Percentiles rank a stretch among this genome's conserved stretches.
Evolutionary conservation across 441 rosid species (phyloP).

Genomic region (Adansonia grandidieri): DNA sequence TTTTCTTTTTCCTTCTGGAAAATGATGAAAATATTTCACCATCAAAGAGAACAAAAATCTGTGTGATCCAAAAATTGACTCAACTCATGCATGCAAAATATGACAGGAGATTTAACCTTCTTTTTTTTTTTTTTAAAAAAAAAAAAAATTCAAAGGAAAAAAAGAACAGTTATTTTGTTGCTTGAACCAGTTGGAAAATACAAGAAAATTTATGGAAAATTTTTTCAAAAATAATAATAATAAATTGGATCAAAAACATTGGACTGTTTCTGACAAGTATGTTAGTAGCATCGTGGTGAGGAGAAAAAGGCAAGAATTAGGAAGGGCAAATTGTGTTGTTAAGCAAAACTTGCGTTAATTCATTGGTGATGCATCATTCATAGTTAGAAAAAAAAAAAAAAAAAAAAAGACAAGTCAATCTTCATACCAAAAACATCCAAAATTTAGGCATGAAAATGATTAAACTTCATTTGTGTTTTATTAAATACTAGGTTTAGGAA

Average conservation of each 20-base stretch:
- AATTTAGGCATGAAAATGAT: neutral
- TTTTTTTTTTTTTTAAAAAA: neutral
- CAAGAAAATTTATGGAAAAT: neutral
- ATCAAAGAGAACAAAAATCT: neutral
- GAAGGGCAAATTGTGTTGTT: conserved; percentile 32
- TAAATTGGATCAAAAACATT: conserved; percentile 32
- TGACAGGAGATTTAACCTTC: neutral
- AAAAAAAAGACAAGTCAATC: conserved; percentile 1
- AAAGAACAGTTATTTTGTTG: neutral
- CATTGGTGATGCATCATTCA: conserved; percentile 31
- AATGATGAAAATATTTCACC: neutral
- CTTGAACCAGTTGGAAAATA: neutral
- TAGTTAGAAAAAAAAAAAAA: neutral
- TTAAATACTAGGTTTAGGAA: neutral
- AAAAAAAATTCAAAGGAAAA: neutral
- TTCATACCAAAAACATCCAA: conserved; percentile 25
- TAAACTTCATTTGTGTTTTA: no score
- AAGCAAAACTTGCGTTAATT: conserved; percentile 40
- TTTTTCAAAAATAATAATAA: no score
- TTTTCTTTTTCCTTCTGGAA: no score
- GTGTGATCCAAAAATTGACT: neutral
- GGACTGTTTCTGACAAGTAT: conserved; percentile 35
- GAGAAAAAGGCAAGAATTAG: conserved; percentile 31
- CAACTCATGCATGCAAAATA: neutral
- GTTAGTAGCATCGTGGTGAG: conserved; percentile 22